Conservation (phyloP, 352 stramenopile species). For the Phytopythium montanum region DNA sequence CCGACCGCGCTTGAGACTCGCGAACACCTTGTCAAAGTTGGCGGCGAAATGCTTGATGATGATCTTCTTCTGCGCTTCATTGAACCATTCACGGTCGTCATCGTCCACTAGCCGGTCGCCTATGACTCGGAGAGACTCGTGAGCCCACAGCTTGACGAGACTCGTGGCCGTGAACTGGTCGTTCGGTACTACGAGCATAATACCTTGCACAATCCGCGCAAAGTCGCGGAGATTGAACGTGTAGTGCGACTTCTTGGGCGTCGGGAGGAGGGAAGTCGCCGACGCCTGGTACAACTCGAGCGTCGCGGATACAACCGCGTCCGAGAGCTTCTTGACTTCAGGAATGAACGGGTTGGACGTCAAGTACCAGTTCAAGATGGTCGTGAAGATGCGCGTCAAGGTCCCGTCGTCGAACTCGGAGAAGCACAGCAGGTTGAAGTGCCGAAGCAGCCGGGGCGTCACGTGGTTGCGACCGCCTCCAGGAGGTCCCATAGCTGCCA, state of each 20-base stretch:
- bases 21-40: slow-evolving; percentile 89
- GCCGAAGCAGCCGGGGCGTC: slow-evolving; percentile 87
- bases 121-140: slow-evolving; percentile 94
- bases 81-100: slow-evolving; percentile 91
- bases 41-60: slow-evolving; percentile 83
- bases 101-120: slow-evolving; percentile 93
- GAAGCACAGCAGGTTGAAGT: slow-evolving; percentile 94
- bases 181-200: slow-evolving; percentile 87
- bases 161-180: slow-evolving; percentile 79
- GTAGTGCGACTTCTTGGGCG: slow-evolving; percentile 94
- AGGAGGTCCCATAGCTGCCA: slow-evolving; percentile 90
- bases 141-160: slow-evolving; percentile 91
- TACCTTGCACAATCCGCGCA: slow-evolving; percentile 90
- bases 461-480: slow-evolving; percentile 90
- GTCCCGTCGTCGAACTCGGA: slow-evolving; percentile 93
- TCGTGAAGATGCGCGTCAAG: slow-evolving; percentile 91
- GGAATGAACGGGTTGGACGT: slow-evolving; percentile 47
- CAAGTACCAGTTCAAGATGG: slow-evolving; percentile 90
- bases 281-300: slow-evolving; percentile 89
- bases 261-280: slow-evolving; percentile 87
- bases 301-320: slow-evolving; percentile 85
- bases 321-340: slow-evolving; percentile 70
- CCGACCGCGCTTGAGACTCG: slow-evolving; percentile 59
- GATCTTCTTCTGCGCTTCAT: slow-evolving; percentile 86
- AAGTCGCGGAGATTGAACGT: slow-evolving; percentile 96